Evolutionary conservation across 2,329 filamentous ascomycete species (phyloP).

Genomic region (Monosporascus sp.): DNA sequence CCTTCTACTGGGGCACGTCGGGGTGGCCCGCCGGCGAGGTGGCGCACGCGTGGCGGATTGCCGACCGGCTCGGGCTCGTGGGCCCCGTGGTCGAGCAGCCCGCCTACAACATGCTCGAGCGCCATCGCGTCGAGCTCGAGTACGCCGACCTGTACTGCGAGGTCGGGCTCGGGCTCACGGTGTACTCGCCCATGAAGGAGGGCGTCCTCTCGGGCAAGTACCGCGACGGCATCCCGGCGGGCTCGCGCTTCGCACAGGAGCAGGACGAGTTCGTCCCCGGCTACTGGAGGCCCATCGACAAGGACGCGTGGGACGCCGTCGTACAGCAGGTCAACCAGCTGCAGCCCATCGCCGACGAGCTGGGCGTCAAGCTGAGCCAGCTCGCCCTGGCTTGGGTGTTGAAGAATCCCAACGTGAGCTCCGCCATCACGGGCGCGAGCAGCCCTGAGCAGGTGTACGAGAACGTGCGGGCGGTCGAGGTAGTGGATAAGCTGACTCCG

Average conservation of each 20-base stretch:
- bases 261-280: constrained; percentile 52
- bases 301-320: constrained; percentile 48
- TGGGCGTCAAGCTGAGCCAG: constrained; percentile 52
- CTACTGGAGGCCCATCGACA: constrained; percentile 45
- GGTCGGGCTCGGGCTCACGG: constrained; percentile 55
- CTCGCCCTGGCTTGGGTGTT: constrained; percentile 60
- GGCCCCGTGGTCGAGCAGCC: constrained; percentile 64
- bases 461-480: constrained; percentile 48
- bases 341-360: constrained; percentile 57
- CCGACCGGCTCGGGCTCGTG: constrained; percentile 55
- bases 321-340: constrained; percentile 56
- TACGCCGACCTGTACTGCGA: constrained; percentile 56
- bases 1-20: constrained; percentile 67
- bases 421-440: constrained; percentile 57
- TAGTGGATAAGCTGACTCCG: constrained; percentile 51
- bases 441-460: constrained; percentile 54
- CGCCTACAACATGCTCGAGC: constrained; percentile 58
- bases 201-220: constrained; percentile 65
- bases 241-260: constrained; percentile 37
- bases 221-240: constrained; percentile 48
- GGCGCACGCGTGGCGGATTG: constrained; percentile 54
- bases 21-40: constrained; percentile 65
- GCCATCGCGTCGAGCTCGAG: constrained; percentile 59
- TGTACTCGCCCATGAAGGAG: constrained; percentile 55
- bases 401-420: constrained; percentile 56